Conservation (phyloP, 1,284 basidiomycete species). For the Retiboletus fuscus region DNA sequence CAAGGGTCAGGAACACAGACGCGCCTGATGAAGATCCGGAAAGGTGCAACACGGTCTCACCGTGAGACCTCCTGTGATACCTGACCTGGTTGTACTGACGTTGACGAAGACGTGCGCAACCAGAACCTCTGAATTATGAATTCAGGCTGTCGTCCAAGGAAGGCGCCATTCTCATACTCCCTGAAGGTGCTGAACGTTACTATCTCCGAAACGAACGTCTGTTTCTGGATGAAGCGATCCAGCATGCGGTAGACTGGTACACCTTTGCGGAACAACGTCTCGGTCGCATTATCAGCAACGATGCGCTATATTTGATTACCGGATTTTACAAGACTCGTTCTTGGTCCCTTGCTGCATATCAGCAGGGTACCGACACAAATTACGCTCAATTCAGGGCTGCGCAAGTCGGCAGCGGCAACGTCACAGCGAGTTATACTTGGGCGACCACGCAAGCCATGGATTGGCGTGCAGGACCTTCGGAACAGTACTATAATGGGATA, state of each 20-base stretch:
- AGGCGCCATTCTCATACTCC: constrained; percentile 38
- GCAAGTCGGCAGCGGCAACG: no score
- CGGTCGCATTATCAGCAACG: constrained; percentile 33
- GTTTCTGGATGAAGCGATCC: constrained; percentile 23
- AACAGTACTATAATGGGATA: constrained; percentile 27
- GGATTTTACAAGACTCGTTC: constrained; percentile 37
- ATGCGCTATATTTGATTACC: constrained; percentile 40
- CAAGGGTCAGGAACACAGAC: background rate
- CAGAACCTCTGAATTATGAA: constrained; percentile 24
- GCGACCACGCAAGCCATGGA: constrained; percentile 32
- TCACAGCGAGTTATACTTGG: constrained; percentile 32
- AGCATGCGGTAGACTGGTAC: constrained; percentile 38
- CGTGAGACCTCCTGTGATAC: background rate
- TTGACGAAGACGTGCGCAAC: background rate
- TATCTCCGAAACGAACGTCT: constrained; percentile 33
- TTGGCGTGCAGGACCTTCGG: constrained; percentile 35
- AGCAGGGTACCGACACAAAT: no score
- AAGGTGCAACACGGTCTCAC: constrained; percentile 20
- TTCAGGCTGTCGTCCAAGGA: constrained; percentile 34
- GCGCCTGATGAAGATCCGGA: constrained; percentile 1
- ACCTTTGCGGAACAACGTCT: constrained; percentile 30
- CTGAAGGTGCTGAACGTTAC: background rate
- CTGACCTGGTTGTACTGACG: no score
- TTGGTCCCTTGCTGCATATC: constrained; percentile 38
- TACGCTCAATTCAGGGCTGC: no score